Percentiles rank a stretch among this genome's conserved stretches.
These are phyloP conservation scores for Xylariaceae sp. DNA, from an alignment of 2,329 filamentous ascomycete genomes.

Conservation along the genomic window DNA sequence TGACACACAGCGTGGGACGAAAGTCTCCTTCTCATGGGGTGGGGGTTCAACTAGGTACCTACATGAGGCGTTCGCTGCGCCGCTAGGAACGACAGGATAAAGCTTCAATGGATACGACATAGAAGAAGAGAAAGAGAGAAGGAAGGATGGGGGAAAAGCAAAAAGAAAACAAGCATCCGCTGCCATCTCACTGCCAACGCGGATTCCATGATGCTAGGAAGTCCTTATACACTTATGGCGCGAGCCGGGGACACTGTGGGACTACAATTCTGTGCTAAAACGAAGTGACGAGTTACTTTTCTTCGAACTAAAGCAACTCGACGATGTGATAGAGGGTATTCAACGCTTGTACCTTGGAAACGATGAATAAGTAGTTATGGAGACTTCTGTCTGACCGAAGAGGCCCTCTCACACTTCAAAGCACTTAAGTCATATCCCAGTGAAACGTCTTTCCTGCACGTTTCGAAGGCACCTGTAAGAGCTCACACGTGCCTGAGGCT, in stretches of 20 bases:
- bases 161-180: too few species aligned
- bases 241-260: not conserved
- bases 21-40: slow-evolving; percentile 3
- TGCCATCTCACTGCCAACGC: not conserved
- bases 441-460: not conserved
- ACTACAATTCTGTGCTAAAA: not conserved
- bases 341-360: slow-evolving; percentile 14
- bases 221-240: not conserved
- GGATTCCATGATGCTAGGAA: not conserved
- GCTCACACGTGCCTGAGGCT: not conserved
- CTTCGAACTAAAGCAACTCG: slow-evolving; percentile 12
- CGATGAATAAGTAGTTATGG: not conserved
- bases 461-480: not conserved
- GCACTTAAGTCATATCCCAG: not conserved
- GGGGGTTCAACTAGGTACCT: slow-evolving; percentile 1
- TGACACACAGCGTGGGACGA: not conserved
- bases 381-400: slow-evolving; percentile 1
- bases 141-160: too few species aligned
- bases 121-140: too few species aligned
- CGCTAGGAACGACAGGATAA: too few species aligned
- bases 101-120: too few species aligned
- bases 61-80: too few species aligned
- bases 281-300: slow-evolving; percentile 3
- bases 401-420: not conserved
- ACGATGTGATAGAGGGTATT: slow-evolving; percentile 15